Percentiles rank a stretch among this genome's conserved stretches.
Evolutionary conservation across 1,284 basidiomycete species (phyloP).

Genomic region (Abortiporus biennis): DNA sequence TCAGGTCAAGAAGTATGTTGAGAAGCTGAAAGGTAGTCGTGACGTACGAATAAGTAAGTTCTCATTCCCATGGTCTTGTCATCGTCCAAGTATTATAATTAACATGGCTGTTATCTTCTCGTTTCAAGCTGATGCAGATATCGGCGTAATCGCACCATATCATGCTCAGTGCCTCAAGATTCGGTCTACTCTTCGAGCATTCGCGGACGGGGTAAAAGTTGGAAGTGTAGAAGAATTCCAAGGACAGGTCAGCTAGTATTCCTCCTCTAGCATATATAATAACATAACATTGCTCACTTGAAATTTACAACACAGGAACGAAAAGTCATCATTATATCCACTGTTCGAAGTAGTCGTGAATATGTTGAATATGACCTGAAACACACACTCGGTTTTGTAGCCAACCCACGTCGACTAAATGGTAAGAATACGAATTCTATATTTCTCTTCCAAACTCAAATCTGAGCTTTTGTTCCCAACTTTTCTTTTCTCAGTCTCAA

Average conservation of each 20-base stretch:
- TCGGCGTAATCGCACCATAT: slow-evolving; percentile 52
- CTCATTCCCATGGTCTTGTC: background rate
- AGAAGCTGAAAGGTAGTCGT: slow-evolving; percentile 23
- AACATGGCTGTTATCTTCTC: background rate
- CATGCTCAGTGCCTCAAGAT: slow-evolving; percentile 47
- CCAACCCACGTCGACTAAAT: slow-evolving; percentile 39
- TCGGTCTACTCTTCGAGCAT: slow-evolving; percentile 27
- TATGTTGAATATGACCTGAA: slow-evolving; percentile 32
- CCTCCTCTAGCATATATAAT: background rate
- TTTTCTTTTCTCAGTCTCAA: slow-evolving; percentile 19
- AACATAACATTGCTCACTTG: background rate
- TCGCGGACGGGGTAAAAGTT: slow-evolving; percentile 38
- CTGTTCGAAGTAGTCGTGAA: slow-evolving; percentile 35
- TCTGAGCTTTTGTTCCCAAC: slow-evolving; percentile 4
- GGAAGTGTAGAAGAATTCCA: slow-evolving; percentile 61
- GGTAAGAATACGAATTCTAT: slow-evolving; percentile 28
- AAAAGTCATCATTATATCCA: slow-evolving; percentile 37
- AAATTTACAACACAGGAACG: slow-evolving; percentile 29
- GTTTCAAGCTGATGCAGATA: slow-evolving; percentile 35
- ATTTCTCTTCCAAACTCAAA: background rate
- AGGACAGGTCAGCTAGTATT: slow-evolving; percentile 44
- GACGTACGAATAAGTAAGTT: slow-evolving; percentile 27
- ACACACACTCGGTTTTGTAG: slow-evolving; percentile 41
- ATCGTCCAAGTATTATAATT: background rate
- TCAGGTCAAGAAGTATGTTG: slow-evolving; percentile 34